Evolutionary conservation across 768 basidiomycete species (phyloP).

Genomic region (Crassisporium funariophilum): DNA sequence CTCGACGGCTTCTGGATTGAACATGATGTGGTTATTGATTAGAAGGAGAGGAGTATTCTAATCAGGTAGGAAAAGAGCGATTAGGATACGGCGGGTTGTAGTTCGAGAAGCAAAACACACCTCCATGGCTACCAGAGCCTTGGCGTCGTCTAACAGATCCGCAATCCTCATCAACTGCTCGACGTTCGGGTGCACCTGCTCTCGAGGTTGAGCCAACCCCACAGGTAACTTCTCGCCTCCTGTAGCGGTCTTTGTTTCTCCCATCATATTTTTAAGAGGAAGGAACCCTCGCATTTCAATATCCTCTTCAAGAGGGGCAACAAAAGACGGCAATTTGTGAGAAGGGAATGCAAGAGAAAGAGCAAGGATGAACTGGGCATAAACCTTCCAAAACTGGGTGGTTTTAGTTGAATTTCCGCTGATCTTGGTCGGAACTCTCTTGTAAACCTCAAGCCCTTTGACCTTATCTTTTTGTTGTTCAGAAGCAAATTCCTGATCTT

Average conservation of each 20-base stretch:
- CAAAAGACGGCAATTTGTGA: slow-evolving; percentile 56
- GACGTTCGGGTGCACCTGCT: slow-evolving; percentile 82
- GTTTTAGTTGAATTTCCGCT: slow-evolving; percentile 41
- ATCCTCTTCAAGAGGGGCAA: slow-evolving; percentile 83
- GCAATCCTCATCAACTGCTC: slow-evolving; percentile 93
- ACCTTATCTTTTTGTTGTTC: slow-evolving; percentile 32
- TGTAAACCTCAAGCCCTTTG: slow-evolving; percentile 29
- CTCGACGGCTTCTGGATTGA: slow-evolving; percentile 35
- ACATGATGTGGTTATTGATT: slow-evolving; percentile 36
- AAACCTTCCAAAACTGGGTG: slow-evolving; percentile 70
- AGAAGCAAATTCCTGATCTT: slow-evolving; percentile 42
- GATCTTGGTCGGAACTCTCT: slow-evolving; percentile 32
- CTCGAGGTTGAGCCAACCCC: slow-evolving; percentile 27
- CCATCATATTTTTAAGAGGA: slow-evolving; percentile 70
- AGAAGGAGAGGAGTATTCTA: slow-evolving; percentile 46
- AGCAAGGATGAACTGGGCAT: slow-evolving; percentile 63
- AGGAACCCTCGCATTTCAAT: slow-evolving; percentile 85
- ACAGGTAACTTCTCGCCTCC: slow-evolving; percentile 25
- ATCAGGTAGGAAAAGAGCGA: not conserved
- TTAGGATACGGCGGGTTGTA: not conserved
- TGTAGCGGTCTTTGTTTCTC: slow-evolving; percentile 30
- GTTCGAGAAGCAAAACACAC: slow-evolving; percentile 37
- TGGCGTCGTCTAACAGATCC: slow-evolving; percentile 79
- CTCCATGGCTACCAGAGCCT: slow-evolving; percentile 55
- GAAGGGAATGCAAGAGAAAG: slow-evolving; percentile 71